Percentiles rank a stretch among this genome's conserved stretches.
These are phyloP conservation scores for Ambrosia hybrid DNA, from an alignment of 140 eudicot species.

Conservation along the genomic window DNA sequence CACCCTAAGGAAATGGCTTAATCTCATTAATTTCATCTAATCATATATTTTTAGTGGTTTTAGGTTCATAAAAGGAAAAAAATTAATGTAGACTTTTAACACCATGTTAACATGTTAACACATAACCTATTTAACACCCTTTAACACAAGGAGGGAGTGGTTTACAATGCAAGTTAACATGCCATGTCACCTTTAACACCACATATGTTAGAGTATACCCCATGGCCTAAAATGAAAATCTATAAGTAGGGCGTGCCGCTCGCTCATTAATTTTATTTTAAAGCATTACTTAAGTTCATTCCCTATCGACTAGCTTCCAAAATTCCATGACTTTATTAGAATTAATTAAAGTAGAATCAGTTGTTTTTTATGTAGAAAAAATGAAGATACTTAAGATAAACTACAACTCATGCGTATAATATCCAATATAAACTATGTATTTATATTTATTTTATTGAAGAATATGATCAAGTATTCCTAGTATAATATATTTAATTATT, in stretches of 20 bases:
- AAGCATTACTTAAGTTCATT: conserved; percentile 45
- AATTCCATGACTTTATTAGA: conserved; percentile 48
- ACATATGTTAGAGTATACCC: too few species aligned
- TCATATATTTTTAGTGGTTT: too few species aligned
- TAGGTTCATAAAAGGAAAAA: too few species aligned
- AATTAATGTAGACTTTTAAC: too few species aligned
- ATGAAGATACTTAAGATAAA: conserved; percentile 2
- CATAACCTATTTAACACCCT: too few species aligned
- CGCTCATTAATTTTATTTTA: conserved; percentile 11
- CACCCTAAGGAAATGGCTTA: too few species aligned
- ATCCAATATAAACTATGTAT: neutral
- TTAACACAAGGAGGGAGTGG: too few species aligned
- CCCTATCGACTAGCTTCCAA: conserved; percentile 58
- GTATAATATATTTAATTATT: neutral
- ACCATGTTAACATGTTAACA: too few species aligned
- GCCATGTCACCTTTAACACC: too few species aligned
- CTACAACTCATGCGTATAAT: conserved; percentile 3
- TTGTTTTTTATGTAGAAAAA: neutral
- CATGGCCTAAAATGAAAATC: conserved; percentile 33
- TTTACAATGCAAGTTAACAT: too few species aligned
- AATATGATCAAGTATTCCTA: neutral
- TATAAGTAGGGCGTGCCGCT: conserved; percentile 43
- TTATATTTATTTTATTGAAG: neutral
- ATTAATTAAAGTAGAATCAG: conserved; percentile 5
- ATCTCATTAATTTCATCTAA: too few species aligned